These are phyloP conservation scores for Elaeagnus macrophylla DNA, from an alignment of 306 rosid species.

Conservation along the genomic window DNA sequence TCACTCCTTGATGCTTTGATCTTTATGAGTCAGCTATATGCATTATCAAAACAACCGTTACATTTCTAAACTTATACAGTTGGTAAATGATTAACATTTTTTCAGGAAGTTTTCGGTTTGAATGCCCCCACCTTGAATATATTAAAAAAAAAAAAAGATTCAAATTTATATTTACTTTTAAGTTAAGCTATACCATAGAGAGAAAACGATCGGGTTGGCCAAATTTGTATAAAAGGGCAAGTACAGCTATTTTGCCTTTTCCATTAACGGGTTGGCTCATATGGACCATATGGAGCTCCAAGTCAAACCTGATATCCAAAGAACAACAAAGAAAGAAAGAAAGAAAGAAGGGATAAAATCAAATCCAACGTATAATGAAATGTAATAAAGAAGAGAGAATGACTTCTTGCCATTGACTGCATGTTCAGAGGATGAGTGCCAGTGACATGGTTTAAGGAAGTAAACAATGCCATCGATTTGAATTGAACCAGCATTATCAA, in stretches of 20 bases:
- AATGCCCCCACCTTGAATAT: no score
- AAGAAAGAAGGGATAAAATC: not conserved
- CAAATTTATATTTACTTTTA: not conserved
- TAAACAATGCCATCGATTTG: constrained; percentile 38
- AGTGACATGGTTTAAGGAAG: constrained; percentile 49
- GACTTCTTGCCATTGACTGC: constrained; percentile 58
- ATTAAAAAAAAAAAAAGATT: no score
- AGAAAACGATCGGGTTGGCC: constrained; percentile 45
- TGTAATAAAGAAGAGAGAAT: not conserved
- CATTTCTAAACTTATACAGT: no score
- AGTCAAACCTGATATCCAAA: constrained; percentile 39
- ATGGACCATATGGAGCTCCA: constrained; percentile 79
- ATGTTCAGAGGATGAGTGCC: constrained; percentile 80
- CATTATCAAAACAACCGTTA: not conserved
- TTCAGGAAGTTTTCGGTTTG: no score
- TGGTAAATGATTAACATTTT: no score
- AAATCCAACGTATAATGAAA: no score
- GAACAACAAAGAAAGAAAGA: not conserved
- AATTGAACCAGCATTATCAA: constrained; percentile 41
- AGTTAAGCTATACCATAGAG: constrained; percentile 48
- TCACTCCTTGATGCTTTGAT: constrained; percentile 31
- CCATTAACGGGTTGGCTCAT: constrained; percentile 15
- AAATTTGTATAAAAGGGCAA: constrained; percentile 41
- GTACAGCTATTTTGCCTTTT: constrained; percentile 32
- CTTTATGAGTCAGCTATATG: constrained; percentile 18